These are phyloP conservation scores for Cryptococcus sp. DNA, from an alignment of 1,284 basidiomycete genomes.

Conservation along the genomic window DNA sequence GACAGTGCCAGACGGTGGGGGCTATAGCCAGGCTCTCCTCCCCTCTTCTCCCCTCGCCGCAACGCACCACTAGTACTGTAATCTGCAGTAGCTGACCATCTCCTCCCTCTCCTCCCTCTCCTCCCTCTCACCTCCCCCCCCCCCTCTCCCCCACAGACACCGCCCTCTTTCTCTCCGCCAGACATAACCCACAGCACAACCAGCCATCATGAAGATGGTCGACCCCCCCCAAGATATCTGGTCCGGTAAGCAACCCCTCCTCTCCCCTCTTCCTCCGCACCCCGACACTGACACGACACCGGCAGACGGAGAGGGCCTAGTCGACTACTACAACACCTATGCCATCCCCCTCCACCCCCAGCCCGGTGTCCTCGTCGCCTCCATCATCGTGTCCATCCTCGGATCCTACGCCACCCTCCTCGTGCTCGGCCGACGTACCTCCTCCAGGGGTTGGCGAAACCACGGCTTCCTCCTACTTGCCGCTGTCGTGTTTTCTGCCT, in stretches of 20 bases:
- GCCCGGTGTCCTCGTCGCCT: constrained; percentile 52
- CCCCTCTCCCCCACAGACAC: background rate
- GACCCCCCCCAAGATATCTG: constrained; percentile 30
- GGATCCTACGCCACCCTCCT: constrained; percentile 54
- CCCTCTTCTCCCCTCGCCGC: too few relatives aligned
- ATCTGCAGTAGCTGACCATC: too few relatives aligned
- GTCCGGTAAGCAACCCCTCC: constrained; percentile 22
- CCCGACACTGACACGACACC: constrained; percentile 5
- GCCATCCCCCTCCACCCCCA: constrained; percentile 50
- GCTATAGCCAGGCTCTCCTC: too few relatives aligned
- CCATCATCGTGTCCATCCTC: constrained; percentile 53
- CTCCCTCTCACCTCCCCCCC: background rate
- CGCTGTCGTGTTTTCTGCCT: constrained; percentile 81
- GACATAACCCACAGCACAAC: background rate
- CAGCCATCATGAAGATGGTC: constrained; percentile 9
- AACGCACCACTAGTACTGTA: too few relatives aligned
- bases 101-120: too few relatives aligned
- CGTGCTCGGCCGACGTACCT: constrained; percentile 52
- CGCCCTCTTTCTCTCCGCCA: background rate
- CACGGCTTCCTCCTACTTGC: constrained; percentile 54
- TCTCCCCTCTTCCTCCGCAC: background rate
- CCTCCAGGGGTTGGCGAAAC: constrained; percentile 50
- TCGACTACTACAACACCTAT: constrained; percentile 44
- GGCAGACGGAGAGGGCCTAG: constrained; percentile 41
- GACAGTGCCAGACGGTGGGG: too few relatives aligned